phyloP scores from a whole-genome alignment of 129 eudicot genomes.

The Pittosporum tobira region DNA sequence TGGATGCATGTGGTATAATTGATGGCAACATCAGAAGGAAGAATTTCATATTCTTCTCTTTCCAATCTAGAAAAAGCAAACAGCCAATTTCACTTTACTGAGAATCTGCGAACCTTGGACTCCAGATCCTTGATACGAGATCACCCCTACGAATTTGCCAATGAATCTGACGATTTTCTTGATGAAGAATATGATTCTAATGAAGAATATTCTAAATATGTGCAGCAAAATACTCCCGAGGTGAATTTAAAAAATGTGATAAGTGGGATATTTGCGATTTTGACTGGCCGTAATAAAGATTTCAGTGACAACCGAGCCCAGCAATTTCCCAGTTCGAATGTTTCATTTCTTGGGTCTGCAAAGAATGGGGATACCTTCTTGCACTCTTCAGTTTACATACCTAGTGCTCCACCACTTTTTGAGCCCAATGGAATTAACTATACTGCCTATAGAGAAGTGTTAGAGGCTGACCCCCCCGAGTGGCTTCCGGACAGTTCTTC shows the following conservation, averaged over 20 bases:
- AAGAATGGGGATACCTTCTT: conserved; percentile 71
- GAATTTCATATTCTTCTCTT: conserved; percentile 40
- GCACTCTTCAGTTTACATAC: conserved; percentile 80
- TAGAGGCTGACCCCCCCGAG: conserved; percentile 95
- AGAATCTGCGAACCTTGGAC: conserved; percentile 10
- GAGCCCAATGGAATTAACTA: conserved; percentile 62
- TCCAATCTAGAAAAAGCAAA: conserved; percentile 36
- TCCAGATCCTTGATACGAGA: conserved; percentile 18
- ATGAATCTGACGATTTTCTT: conserved; percentile 52
- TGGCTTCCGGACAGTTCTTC: conserved; percentile 95
- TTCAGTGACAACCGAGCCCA: conserved; percentile 14
- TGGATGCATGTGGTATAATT: conserved; percentile 16
- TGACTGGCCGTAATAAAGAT: conserved; percentile 72
- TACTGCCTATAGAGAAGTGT: conserved; percentile 62
- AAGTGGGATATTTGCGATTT: conserved; percentile 67
- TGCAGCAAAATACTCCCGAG: conserved; percentile 44
- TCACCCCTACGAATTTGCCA: conserved; percentile 24
- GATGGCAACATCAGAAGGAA: conserved; percentile 45
- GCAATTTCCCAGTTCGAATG: conserved; percentile 42
- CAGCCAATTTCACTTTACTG: conserved; percentile 32
- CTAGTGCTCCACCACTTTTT: conserved; percentile 93
- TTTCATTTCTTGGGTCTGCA: conserved; percentile 63
- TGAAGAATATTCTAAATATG: conserved; percentile 24
- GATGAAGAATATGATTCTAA: conserved; percentile 46
- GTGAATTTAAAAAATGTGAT: conserved; percentile 79